Percentiles rank a stretch among this genome's conserved stretches.
These are phyloP conservation scores for Blastobotrys aristatus DNA, from an alignment of 1,139 yeast species.

Conservation along the genomic window DNA sequence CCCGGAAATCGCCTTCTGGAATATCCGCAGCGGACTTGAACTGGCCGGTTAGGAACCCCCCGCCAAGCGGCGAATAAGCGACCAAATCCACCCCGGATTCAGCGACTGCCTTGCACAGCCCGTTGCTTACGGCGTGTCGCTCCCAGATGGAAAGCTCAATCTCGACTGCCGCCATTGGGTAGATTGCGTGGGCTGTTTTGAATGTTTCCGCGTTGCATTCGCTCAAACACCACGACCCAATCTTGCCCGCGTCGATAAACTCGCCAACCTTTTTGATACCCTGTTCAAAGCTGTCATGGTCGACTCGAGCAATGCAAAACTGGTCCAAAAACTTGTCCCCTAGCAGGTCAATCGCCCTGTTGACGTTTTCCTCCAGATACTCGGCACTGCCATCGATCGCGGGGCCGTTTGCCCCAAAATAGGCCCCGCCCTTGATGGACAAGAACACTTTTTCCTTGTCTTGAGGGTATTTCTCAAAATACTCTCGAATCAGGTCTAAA, in stretches of 20 bases:
- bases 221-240: slow-evolving; percentile 62
- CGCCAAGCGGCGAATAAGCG: slow-evolving; percentile 80
- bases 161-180: slow-evolving; percentile 64
- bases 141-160: slow-evolving; percentile 67
- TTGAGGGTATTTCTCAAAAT: slow-evolving; percentile 53
- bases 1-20: slow-evolving; percentile 53
- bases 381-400: slow-evolving; percentile 37
- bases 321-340: slow-evolving; percentile 38
- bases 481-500: slow-evolving; percentile 51
- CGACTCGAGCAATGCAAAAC: slow-evolving; percentile 68
- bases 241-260: slow-evolving; percentile 32
- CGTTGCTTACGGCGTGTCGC: slow-evolving; percentile 55
- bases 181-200: slow-evolving; percentile 46
- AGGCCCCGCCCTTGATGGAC: slow-evolving; percentile 62
- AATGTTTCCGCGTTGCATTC: slow-evolving; percentile 64
- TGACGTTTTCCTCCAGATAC: slow-evolving; percentile 51
- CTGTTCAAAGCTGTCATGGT: slow-evolving; percentile 39
- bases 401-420: slow-evolving; percentile 38
- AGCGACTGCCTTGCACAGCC: slow-evolving; percentile 50
- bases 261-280: slow-evolving; percentile 29
- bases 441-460: slow-evolving; percentile 48
- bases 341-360: neutral
- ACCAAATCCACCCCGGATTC: slow-evolving; percentile 60
- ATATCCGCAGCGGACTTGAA: slow-evolving; percentile 36
- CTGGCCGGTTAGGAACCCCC: slow-evolving; percentile 68